Evolutionary conservation across 2,329 filamentous ascomycete genomes (phyloP), one percentile per base, ranked within the genome.

Genomic region (Ceratocystis smalleyi): DNA sequence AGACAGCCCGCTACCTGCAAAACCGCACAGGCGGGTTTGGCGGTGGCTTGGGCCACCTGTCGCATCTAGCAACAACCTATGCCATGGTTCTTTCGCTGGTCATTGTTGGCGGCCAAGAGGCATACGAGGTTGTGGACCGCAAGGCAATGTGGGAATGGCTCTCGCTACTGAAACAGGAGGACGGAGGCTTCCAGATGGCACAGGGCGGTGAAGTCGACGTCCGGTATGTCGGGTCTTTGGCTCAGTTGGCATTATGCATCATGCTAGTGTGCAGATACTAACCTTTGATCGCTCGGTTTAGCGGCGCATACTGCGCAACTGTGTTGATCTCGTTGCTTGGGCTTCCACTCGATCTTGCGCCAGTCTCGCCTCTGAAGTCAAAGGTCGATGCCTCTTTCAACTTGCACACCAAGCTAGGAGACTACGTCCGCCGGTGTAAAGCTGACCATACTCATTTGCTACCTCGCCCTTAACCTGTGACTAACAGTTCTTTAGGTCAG

Each of bases 181-280:
- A 89, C 72, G 94, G 94, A 61, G 90, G 90, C n/a, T 97, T 99
- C 73, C 84, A 86, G 70, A 88, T 99, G 78, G 86, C 85, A 62
- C 76, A 87, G 61, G 89, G 88, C 66, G 94, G 91, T 66, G 94
- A 99, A 76, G 87, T 94, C 75, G 94, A 99, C 74, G 88, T 96
- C 67, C 85, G 90, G 87, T 88, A 79, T 74, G 79, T 74, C 55
- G 45, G 62, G 10, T 49, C 22, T 60, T 12, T 62, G 6, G 43
- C 17, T 40, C 24, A n/a, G 19, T 8, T 49, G 45, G 17, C 5
- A n/a, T 49, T n/a, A 8, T 51, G 12, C 7, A 4, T 40, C 5
- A 51, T 61, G 17, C 1, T 35, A 55, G 43, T 10, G 43, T 61
- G 5, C 19, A 43, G 47, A 62, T 24, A 62, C 64, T 62, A 49